phyloP scores from a whole-genome alignment of 352 stramenopile species.

The Blastocystis sp. region DNA sequence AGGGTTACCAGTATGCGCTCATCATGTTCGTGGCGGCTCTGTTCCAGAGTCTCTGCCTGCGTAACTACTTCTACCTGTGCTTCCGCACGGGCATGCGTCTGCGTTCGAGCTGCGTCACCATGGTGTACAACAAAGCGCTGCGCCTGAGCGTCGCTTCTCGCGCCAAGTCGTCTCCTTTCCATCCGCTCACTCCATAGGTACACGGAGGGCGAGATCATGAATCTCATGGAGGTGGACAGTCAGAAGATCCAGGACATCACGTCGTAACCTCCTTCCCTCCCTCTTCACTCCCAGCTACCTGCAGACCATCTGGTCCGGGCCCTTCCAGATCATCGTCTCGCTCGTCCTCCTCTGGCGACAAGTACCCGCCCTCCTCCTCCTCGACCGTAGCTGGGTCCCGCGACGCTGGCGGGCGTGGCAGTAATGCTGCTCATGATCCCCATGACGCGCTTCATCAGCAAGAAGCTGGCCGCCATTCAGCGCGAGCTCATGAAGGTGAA shows the following conservation, averaged over 20 bases:
- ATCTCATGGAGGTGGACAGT: constrained; percentile 93
- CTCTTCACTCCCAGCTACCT: constrained; percentile 76
- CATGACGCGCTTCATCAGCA: constrained; percentile 81
- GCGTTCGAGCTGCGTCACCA: constrained; percentile 75
- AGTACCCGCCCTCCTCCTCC: constrained; percentile 69
- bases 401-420: constrained; percentile 83
- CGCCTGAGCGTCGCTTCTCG: constrained; percentile 76
- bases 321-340: constrained; percentile 77
- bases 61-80: constrained; percentile 75
- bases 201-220: constrained; percentile 88
- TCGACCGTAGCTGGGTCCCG: constrained; percentile 74
- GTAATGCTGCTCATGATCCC: constrained; percentile 88
- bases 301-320: constrained; percentile 83
- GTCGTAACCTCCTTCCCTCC: constrained; percentile 70
- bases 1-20: constrained; percentile 69
- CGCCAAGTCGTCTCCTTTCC: constrained; percentile 73
- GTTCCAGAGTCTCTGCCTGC: constrained; percentile 71
- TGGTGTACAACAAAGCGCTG: constrained; percentile 78
- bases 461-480: constrained; percentile 71
- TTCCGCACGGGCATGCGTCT: constrained; percentile 76
- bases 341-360: constrained; percentile 78
- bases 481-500: constrained; percentile 81
- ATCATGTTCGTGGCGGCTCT: constrained; percentile 72
- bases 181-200: no score
- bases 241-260: constrained; percentile 89